Evolutionary conservation across 2,329 filamentous ascomycete species (phyloP), one percentile per base, ranked within the genome.

Genomic region (Pestalotiopsis sp.): DNA sequence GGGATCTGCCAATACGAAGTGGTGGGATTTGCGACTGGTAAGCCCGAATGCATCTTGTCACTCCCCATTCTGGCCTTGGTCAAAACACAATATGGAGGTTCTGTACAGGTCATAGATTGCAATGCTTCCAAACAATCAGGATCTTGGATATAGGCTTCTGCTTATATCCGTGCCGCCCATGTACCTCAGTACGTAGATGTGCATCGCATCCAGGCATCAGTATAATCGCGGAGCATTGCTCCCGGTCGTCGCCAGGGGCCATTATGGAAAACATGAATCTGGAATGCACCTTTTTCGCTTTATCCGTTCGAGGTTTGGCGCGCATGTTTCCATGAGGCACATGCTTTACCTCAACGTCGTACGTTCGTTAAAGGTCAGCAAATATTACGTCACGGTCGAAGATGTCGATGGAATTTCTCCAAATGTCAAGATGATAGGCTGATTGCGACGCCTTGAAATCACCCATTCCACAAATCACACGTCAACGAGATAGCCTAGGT

Each of bases 1-100:
- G 73, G 73, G 60, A 75, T 67, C 62, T 79, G 79, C 79, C 79
- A 81, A 70, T 81, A 80, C 11, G 75, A 73, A 3, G 39, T 72
- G 3, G 76, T 79, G 1, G 77, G 77, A 59, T 77, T 75, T 0
- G 74, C 49, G 17, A 70, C 67, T 9, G 79, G 79, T 20, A 79
- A 73, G n/a, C 74, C 71, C 2, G 72, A 68, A 45, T 66, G 61
- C 52, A 31, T 20, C 14, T 64, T 66, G 63, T 66, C 68, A 41
- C 67, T 63, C n/a, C 67, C 67, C 67, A 68, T 68, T 25, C 6
- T 58, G 6, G 9, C 20, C 20, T 23, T 2, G 4, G 17, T 23
- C 3, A n/a, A 36, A 36, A 2, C 2, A 36, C 20, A n/a, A 11
- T 23, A 9, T 23, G 17, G 9, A 52, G 45, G 6, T 1, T n/a